These are phyloP conservation scores for Pseudogymnoascus sp. DNA, from an alignment of 2,329 filamentous ascomycete species.

Conservation along the genomic window DNA sequence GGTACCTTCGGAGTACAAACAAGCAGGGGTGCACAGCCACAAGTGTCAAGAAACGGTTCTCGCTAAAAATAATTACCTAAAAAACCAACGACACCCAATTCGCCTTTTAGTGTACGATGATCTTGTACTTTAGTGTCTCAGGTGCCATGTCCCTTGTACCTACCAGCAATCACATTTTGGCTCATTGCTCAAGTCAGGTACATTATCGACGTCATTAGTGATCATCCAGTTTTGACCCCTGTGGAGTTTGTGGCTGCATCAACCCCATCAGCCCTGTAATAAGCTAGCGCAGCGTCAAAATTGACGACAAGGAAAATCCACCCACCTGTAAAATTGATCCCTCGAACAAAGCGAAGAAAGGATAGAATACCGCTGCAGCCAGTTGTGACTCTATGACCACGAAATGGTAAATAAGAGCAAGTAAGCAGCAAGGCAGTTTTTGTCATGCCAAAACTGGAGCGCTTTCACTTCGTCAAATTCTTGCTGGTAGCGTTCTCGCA, in stretches of 20 bases:
- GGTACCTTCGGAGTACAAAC: slow-evolving; percentile 11
- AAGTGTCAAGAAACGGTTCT: not conserved
- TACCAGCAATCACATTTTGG: not conserved
- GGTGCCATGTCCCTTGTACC: not conserved
- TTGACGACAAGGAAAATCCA: not conserved
- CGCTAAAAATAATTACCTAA: slow-evolving; percentile 12
- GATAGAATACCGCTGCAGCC: not conserved
- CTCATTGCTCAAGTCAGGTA: not conserved
- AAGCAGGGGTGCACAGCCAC: slow-evolving; percentile 8
- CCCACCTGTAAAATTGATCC: not conserved
- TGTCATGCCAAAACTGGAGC: not conserved
- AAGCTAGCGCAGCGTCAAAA: not conserved
- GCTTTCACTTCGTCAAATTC: not conserved
- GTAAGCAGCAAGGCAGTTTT: not conserved
- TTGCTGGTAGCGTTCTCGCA: not conserved
- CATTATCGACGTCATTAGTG: not conserved
- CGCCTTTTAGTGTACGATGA: too few relatives aligned
- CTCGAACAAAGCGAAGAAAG: not conserved
- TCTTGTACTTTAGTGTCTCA: not conserved
- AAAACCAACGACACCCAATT: too few relatives aligned
- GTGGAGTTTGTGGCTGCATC: not conserved
- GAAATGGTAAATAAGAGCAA: not conserved
- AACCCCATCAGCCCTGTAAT: not conserved
- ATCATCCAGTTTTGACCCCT: not conserved
- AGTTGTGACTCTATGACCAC: not conserved